A percentile compares a stretch with the other conserved stretches of the same genome.
These are phyloP conservation scores for Arthroderma sp. DNA, from an alignment of 2,329 filamentous ascomycete genomes.

Conservation along the genomic window DNA sequence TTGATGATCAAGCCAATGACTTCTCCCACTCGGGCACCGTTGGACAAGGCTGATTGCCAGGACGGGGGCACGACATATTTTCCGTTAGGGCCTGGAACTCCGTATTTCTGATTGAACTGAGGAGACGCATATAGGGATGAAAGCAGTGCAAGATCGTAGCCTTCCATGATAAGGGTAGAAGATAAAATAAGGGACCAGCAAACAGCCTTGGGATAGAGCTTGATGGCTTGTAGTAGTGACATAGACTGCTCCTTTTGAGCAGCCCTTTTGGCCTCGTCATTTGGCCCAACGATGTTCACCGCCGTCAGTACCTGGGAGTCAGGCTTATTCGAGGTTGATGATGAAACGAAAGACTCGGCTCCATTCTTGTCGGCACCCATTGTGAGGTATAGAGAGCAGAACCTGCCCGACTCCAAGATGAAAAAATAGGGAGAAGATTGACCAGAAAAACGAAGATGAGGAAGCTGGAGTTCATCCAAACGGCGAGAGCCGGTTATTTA, in stretches of 20 bases:
- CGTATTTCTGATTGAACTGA: slow-evolving; percentile 20
- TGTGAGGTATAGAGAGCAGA: too few relatives aligned
- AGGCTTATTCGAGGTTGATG: too few relatives aligned
- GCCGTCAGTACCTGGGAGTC: too few relatives aligned
- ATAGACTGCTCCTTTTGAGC: slow-evolving; percentile 23
- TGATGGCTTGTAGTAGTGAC: slow-evolving; percentile 21
- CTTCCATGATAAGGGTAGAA: slow-evolving; percentile 29
- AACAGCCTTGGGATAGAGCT: slow-evolving; percentile 23
- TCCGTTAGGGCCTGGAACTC: slow-evolving; percentile 11
- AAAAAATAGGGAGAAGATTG: too few relatives aligned
- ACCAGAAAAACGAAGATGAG: too few relatives aligned
- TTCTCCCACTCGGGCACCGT: slow-evolving; percentile 47
- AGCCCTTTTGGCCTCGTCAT: slow-evolving; percentile 15
- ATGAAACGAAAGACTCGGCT: too few relatives aligned
- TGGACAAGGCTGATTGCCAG: slow-evolving; percentile 26
- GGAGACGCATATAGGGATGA: slow-evolving; percentile 19
- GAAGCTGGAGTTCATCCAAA: too few relatives aligned
- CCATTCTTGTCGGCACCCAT: too few relatives aligned
- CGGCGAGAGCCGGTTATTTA: too few relatives aligned
- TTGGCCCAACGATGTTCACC: too few relatives aligned
- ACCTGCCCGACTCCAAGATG: too few relatives aligned
- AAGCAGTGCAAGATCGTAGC: slow-evolving; percentile 27
- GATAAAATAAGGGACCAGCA: slow-evolving; percentile 26
- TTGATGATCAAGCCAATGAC: slow-evolving; percentile 54
- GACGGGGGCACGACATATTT: slow-evolving; percentile 17